A percentile compares a stretch with the other conserved stretches of the same genome.
phyloP scores from a whole-genome alignment of 768 basidiomycete species.

The Calocera cornea region DNA sequence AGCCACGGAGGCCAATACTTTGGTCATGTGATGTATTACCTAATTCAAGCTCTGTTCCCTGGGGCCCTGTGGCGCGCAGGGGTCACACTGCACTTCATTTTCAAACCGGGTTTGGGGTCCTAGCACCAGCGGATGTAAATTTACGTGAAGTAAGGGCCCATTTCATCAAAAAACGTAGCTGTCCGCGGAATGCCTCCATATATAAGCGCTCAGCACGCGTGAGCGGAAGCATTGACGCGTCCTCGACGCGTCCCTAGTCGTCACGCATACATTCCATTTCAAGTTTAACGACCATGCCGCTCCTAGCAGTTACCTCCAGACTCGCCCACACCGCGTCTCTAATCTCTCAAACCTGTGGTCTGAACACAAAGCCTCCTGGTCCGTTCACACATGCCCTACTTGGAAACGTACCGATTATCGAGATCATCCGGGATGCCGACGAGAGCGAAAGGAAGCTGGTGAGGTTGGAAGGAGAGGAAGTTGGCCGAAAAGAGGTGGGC shows the following conservation, averaged over 20 bases:
- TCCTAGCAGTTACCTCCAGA: neutral
- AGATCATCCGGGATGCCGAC: neutral
- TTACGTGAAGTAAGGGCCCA: neutral
- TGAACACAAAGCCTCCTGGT: neutral
- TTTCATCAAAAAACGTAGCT: neutral
- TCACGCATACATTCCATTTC: neutral
- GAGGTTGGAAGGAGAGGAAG: neutral
- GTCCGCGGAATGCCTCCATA: neutral
- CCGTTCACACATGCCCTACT: neutral
- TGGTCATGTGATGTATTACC: no score
- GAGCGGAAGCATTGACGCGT: constrained; percentile 2
- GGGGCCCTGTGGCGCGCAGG: no score
- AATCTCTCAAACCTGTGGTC: neutral
- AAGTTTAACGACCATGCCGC: neutral
- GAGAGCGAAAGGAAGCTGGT: neutral
- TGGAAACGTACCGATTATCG: neutral
- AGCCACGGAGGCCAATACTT: no score
- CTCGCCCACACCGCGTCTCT: neutral
- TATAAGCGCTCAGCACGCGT: neutral
- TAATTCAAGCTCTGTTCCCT: no score
- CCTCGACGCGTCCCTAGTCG: neutral
- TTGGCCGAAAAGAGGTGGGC: neutral
- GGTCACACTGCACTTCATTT: no score
- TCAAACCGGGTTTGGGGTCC: no score
- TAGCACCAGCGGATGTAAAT: no score